Base-by-base conservation (phyloP, 371 early-diverging fungal species). In the Apophysomyces elegans region DNA sequence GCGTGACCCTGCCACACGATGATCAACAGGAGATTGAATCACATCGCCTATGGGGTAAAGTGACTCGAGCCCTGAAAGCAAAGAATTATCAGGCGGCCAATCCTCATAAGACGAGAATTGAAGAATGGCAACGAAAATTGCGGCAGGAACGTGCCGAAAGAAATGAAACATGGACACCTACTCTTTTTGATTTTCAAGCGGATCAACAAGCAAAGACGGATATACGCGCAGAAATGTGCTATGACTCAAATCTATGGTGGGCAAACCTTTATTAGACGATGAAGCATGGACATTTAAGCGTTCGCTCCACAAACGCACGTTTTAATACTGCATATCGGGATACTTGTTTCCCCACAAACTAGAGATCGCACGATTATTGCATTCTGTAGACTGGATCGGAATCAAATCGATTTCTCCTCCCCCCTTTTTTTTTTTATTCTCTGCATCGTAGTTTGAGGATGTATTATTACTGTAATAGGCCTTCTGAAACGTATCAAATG, bases 1-100 rank as follows among this genome's bases (percentile, higher is more conserved):
- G 85, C 37, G 66, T 74, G 16, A 83, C 86, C 41, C 71, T 70
- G 46, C 91, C 91, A 5, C 43, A 87, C 1, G 81, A 77, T 11
- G 81, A 91, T 58, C 91, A 92, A 75, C 75, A 73, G 5, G 84
- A 80, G 18, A 69, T 86, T 35, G 93, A 94, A 68, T 88, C 92
- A 13, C 89, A 88, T 63, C 78, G 80, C 16, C 75, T 94, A 21
- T 94, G 94, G 94, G 78, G 84, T 36, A 74, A 74, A 38, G 91
- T 91, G 13, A 80, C 89, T 6, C 73, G 83, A 8, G 92, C 93
- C 0, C 74, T 94, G 45, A 79, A 80, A 41, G 68, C 63, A 41
- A 87, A 87, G 73, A 84, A 92, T 59, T 93, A 84, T 63, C 74
- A 76, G 14, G 64, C 77, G 0, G 94, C 94, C 0, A 90, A 89